Evolutionary conservation across 2,329 filamentous ascomycete genomes (phyloP).

Genomic region (Dactylellina haptotyla): DNA sequence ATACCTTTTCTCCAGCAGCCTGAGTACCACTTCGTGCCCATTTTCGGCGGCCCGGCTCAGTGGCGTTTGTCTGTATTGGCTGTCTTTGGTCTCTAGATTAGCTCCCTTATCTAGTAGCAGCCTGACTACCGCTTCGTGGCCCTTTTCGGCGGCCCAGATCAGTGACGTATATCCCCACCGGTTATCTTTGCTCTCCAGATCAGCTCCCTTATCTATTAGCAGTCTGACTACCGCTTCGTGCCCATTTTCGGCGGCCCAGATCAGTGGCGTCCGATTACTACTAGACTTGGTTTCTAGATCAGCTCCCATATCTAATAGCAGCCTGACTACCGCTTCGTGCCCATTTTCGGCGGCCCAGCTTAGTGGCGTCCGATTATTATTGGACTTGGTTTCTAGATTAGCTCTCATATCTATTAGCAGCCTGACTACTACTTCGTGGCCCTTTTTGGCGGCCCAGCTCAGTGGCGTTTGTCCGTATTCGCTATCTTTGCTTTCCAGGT

Average conservation of each 20-base stretch:
- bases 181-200: conserved; percentile 20
- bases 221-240: conserved; percentile 28
- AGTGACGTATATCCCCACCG: conserved; percentile 42
- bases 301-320: conserved; percentile 6
- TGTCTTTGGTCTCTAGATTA: conserved; percentile 21
- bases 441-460: conserved; percentile 10
- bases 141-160: background rate
- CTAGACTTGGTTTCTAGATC: background rate
- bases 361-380: conserved; percentile 9
- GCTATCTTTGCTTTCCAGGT: background rate
- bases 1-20: background rate
- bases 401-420: background rate
- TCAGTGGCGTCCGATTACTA: conserved; percentile 20
- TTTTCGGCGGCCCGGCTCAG: background rate
- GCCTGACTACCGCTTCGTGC: background rate
- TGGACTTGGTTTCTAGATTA: conserved; percentile 1
- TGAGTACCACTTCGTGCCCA: background rate
- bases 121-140: background rate
- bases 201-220: conserved; percentile 38
- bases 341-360: conserved; percentile 2
- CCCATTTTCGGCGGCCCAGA: conserved; percentile 47
- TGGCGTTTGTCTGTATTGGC: conserved; percentile 33
- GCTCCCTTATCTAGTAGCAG: conserved; percentile 42
- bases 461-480: conserved; percentile 21
- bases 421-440: conserved; percentile 1